A percentile compares a stretch with the other conserved stretches of the same genome.
These are phyloP conservation scores for Kingdonia uniflora DNA, from an alignment of 164 flowering plant species.

Conservation along the genomic window DNA sequence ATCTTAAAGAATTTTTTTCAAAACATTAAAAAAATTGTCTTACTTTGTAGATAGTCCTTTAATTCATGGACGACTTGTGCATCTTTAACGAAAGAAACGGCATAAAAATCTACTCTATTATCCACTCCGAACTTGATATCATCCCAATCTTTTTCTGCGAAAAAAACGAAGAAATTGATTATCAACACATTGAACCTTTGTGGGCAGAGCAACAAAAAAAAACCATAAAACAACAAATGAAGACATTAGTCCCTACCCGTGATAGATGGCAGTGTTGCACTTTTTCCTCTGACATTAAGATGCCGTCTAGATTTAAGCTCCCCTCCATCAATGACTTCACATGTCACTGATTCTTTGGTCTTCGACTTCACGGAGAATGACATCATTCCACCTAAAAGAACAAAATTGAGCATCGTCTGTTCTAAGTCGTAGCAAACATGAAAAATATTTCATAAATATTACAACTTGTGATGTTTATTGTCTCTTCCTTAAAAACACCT, in stretches of 20 bases:
- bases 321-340: constrained; percentile 98
- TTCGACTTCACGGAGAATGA: constrained; percentile 82
- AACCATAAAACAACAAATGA: neutral
- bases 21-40: neutral
- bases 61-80: constrained; percentile 83
- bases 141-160: constrained; percentile 88
- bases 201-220: neutral
- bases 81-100: constrained; percentile 96
- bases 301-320: constrained; percentile 95
- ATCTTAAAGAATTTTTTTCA: neutral
- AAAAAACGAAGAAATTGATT: constrained; percentile 7
- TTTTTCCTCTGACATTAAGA: constrained; percentile 95
- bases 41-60: constrained; percentile 81
- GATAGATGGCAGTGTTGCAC: constrained; percentile 95
- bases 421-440: too few relatives aligned
- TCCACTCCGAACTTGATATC: constrained; percentile 97
- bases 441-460: too few relatives aligned
- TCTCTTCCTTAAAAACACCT: too few relatives aligned
- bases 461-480: too few relatives aligned
- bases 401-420: neutral
- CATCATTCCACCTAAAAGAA: constrained; percentile 91
- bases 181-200: constrained; percentile 3
- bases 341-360: constrained; percentile 83
- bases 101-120: constrained; percentile 86
- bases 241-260: constrained; percentile 44